Base-by-base conservation (phyloP, 2,329 filamentous ascomycete species). In the Triangularia setosa region DNA sequence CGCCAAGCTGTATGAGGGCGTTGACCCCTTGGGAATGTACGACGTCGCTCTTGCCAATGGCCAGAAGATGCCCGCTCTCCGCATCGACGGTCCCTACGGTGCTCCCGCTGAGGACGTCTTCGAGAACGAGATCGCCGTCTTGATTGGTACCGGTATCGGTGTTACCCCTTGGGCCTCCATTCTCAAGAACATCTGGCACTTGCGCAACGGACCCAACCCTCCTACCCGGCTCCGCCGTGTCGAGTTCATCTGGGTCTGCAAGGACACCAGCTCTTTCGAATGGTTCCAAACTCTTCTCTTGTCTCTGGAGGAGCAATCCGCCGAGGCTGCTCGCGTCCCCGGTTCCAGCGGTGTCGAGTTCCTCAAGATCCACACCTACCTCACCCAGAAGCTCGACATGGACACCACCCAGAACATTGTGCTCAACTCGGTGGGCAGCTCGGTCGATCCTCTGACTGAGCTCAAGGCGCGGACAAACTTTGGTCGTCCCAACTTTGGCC, bases 211-310 rank as follows among this genome's bases (percentile, higher is more conserved):
- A 16, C 93, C 94, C 7, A 95, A 97, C 80, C 92, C 93, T 24
- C 93, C 94, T 1, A 88, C 87, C 58, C 91, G 94, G 74, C 88
- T 99, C 56, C 91, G 93, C 65, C 90, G 95, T 76, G 94, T 99
- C 30, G 95, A 99, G 77, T 99, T 99, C 79, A 96, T 99, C 81
- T 99, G 95, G 95, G 90, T 98, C 60, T 97, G 94, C 84, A 95
- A 91, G 77, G 93, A 97, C 74, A 97, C 93, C 0, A 90, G 87
- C 33, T 97, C 93, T 0, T 99, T 99, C 73, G 95, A 98, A 79
- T 99, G 95, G 95, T 98, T 99, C 83, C 95, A 99, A 76, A 93
- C 91, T 1, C 87, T 99, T 0, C 85, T 99, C 16, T 91, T 91
- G 0, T 96, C 92, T 0, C 89, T 99, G 23, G 95, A 99, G 78